A percentile compares a stretch with the other conserved stretches of the same genome.
These are phyloP conservation scores for Penicillium soppii DNA, from an alignment of 495 filamentous ascomycete genomes.

Conservation along the genomic window DNA sequence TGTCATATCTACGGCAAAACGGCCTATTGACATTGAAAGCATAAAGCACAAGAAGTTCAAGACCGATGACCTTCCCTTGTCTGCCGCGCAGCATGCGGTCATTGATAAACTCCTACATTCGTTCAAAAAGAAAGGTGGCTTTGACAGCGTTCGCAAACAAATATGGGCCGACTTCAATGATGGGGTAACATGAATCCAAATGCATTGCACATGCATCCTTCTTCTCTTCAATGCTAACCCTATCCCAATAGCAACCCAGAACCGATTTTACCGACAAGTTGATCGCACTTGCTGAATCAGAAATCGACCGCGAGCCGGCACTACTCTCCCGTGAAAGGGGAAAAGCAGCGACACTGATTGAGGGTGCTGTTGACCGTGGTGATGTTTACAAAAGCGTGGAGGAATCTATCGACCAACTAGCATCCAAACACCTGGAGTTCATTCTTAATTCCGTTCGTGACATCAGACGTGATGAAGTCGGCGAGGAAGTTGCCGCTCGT, in stretches of 20 bases:
- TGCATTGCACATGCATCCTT: neutral
- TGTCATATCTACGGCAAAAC: constrained; percentile 25
- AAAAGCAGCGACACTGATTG: constrained; percentile 80
- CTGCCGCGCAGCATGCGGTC: constrained; percentile 65
- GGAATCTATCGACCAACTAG: constrained; percentile 62
- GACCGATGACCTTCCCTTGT: constrained; percentile 76
- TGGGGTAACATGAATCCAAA: constrained; percentile 52
- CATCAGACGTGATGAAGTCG: constrained; percentile 70
- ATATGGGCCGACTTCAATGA: constrained; percentile 78
- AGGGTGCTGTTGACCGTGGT: constrained; percentile 80
- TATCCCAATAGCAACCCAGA: constrained; percentile 61
- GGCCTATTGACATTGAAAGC: constrained; percentile 34
- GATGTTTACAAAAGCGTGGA: constrained; percentile 77
- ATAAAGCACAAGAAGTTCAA: constrained; percentile 70
- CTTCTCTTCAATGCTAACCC: constrained; percentile 12
- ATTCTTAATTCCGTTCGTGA: constrained; percentile 69
- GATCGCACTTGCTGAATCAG: constrained; percentile 69
- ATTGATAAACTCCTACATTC: constrained; percentile 77
- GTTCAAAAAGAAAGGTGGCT: constrained; percentile 90
- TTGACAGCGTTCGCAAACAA: constrained; percentile 78
- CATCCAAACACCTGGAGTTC: constrained; percentile 59
- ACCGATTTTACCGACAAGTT: constrained; percentile 62
- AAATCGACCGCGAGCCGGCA: constrained; percentile 76
- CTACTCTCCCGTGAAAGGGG: constrained; percentile 74
- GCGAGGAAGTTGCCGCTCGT: constrained; percentile 64